Base-by-base conservation (phyloP, 73 alveolate genomes). In the Paramecium tetraurelia region DNA sequence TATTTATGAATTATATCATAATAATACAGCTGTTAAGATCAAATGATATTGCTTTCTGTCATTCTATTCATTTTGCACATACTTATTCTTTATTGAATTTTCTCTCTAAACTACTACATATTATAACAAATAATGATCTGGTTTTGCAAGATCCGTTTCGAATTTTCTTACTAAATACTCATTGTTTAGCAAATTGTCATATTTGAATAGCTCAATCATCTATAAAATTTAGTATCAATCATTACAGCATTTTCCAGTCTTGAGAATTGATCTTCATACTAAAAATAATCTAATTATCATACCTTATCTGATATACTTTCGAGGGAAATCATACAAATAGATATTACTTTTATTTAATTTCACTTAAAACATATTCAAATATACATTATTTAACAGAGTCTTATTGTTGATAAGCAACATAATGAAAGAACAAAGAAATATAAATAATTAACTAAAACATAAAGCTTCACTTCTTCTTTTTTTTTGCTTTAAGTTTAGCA, bases 401-500 rank as follows among this genome's bases (percentile, higher is more conserved):
- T 53, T 33, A 27, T 27, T 7, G 8, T n/a, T 53, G 20, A 53
- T 7, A n/a, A 53, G 20, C 21, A 18, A 53, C 69, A n/a, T 53
- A 31, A 29, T 75, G 1, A 14, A 27, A 63, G 46, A 31, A 27
- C 0, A 53, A 27, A 27, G 24, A 63, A 63, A 27, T 3, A 33
- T 63, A 33, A 27, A 63, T 63, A 27, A 63, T 33, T 33, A 63
- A 53, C 35, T 53, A 53, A 53, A 53, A 20, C 16, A 48, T 48
- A 8, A 80, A 43, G 20, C 27, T 14, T 80, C 90, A 80, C 24
- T 80, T 80, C 72, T 80, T 80, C 90, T 80, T 80, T 80, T 80
- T 80, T 38, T 75, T 75, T 0, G 87, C 87, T 41, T 75, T 75
- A 12, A 41, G 18, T 24, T 80, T 80, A 0, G 90, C 90, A 40